phyloP scores from a whole-genome alignment of 306 rosid species.

The Cucurbita ficifolia region DNA sequence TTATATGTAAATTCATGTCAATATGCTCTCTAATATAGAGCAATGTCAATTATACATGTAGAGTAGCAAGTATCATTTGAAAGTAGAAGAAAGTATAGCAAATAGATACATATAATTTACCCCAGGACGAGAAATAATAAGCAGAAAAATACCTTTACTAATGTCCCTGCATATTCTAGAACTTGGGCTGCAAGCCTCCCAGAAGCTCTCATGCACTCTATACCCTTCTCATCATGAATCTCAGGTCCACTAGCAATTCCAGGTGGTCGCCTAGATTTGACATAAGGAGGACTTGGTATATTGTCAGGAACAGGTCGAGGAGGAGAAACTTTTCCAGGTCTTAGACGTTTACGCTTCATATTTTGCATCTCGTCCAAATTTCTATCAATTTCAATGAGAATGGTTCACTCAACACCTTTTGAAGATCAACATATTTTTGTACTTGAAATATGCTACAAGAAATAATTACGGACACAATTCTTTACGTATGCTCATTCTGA shows the following conservation, averaged over 20 bases:
- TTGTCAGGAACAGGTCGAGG: slow-evolving; percentile 52
- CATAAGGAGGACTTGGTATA: slow-evolving; percentile 63
- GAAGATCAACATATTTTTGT: slow-evolving; percentile 8
- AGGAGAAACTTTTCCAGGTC: slow-evolving; percentile 81
- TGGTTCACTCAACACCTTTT: background rate
- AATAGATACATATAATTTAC: background rate
- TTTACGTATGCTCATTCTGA: background rate
- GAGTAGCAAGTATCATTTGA: background rate
- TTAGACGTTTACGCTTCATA: slow-evolving; percentile 41
- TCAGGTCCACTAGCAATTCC: slow-evolving; percentile 67
- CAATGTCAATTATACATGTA: background rate
- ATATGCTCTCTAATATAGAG: background rate
- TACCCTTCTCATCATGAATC: slow-evolving; percentile 73
- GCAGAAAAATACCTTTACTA: slow-evolving; percentile 58
- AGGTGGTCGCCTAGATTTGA: slow-evolving; percentile 42
- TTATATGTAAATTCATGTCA: background rate
- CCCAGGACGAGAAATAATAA: background rate
- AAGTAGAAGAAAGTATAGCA: background rate
- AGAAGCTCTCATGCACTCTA: slow-evolving; percentile 82
- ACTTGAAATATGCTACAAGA: background rate
- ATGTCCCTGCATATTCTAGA: slow-evolving; percentile 81
- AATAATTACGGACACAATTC: background rate
- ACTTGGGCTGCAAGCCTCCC: slow-evolving; percentile 94
- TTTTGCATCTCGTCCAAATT: slow-evolving; percentile 35
- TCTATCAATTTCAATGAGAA: slow-evolving; percentile 28